A percentile compares a stretch with the other conserved stretches of the same genome.
phyloP scores from a whole-genome alignment of 164 flowering plant genomes.

The Taxillus chinensis region DNA sequence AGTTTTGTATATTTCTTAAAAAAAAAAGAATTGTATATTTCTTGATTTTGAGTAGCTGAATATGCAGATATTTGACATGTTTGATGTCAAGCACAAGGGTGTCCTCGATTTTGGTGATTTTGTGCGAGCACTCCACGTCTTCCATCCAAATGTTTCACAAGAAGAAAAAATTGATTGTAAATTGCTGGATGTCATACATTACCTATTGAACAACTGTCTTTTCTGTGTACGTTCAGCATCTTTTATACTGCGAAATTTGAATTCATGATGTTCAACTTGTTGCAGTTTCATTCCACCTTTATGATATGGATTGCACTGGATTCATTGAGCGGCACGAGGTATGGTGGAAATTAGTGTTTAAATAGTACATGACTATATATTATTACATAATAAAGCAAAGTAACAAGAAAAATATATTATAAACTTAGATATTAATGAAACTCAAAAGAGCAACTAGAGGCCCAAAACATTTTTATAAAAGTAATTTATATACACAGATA shows the following conservation, averaged over 20 bases:
- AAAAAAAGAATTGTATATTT: no score
- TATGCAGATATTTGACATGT: constrained; percentile 84
- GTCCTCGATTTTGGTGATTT: constrained; percentile 93
- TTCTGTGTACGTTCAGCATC: no score
- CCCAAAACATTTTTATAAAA: no score
- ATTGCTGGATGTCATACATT: constrained; percentile 17
- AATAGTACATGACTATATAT: not conserved
- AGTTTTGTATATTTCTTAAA: constrained; percentile 2
- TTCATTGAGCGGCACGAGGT: constrained; percentile 97
- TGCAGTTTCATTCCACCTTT: constrained; percentile 79
- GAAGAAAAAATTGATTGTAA: constrained; percentile 90
- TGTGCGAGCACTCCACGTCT: constrained; percentile 76
- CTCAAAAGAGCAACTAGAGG: no score
- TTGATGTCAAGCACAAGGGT: constrained; percentile 79
- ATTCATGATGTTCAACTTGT: not conserved
- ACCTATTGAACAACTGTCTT: not conserved
- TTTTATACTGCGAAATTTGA: no score
- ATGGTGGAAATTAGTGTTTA: constrained; percentile 6
- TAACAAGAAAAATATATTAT: no score
- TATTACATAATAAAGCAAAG: not conserved
- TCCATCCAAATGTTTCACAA: constrained; percentile 80
- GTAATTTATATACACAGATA: no score
- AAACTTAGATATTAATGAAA: no score
- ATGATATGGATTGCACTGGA: constrained; percentile 87
- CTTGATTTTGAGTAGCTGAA: constrained; percentile 8